phyloP scores from a whole-genome alignment of 495 filamentous ascomycete genomes.

The Penicillium herquei region DNA sequence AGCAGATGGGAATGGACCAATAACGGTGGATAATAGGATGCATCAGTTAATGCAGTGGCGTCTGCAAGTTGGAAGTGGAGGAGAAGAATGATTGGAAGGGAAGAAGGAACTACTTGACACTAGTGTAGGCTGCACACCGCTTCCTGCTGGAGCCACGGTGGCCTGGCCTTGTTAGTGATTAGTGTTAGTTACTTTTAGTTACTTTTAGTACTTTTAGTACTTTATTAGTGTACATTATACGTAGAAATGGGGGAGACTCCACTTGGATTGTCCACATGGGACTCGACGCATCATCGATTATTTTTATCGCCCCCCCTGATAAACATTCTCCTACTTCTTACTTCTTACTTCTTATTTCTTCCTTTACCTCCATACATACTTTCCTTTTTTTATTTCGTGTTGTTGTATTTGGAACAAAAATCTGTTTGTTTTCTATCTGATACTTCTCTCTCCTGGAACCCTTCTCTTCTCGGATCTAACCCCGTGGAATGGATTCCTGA shows the following conservation, averaged over 20 bases:
- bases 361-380: background rate
- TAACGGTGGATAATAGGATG: too few species aligned
- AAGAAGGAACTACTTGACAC: background rate
- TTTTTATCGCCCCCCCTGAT: slow-evolving; percentile 17
- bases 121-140: slow-evolving; percentile 13
- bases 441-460: background rate
- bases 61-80: slow-evolving; percentile 6
- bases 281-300: slow-evolving; percentile 23
- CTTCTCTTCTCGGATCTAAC: background rate
- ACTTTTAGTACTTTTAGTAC: too few species aligned
- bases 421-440: background rate
- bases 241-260: too few species aligned
- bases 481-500: slow-evolving; percentile 20
- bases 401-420: too few species aligned
- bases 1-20: background rate
- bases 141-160: slow-evolving; percentile 12
- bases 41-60: slow-evolving; percentile 8
- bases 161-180: slow-evolving; percentile 8
- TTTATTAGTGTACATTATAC: too few species aligned
- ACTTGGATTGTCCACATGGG: slow-evolving; percentile 6
- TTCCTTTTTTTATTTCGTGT: background rate
- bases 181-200: too few species aligned
- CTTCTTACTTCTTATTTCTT: background rate
- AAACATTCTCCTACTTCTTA: background rate
- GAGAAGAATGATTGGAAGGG: slow-evolving; percentile 11